Conservation (phyloP, 2,329 filamentous ascomycete genomes). For the Pleochaeta shiraiana region DNA sequence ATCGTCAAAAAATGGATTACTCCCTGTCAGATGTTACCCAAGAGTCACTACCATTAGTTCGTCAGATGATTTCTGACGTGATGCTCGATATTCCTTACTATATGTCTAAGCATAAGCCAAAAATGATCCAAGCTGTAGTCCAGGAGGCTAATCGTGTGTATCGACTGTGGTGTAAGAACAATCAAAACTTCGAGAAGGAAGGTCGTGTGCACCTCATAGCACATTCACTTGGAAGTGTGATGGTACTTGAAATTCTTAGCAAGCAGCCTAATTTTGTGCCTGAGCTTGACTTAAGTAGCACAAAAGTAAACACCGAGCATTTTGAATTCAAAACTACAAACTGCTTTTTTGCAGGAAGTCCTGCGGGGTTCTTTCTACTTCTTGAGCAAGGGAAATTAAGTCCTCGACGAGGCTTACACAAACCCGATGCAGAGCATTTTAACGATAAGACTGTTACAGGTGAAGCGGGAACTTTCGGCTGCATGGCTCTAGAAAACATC, state of each 20-base stretch:
- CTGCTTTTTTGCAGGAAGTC: conserved; percentile 75
- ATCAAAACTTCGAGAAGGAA: conserved; percentile 58
- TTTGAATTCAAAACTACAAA: conserved; percentile 90
- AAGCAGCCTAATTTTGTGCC: conserved; percentile 60
- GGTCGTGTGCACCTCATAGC: conserved; percentile 84
- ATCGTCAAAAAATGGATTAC: conserved; percentile 37
- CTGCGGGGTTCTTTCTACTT: conserved; percentile 78
- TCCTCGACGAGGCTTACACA: conserved; percentile 53
- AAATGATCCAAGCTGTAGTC: conserved; percentile 80
- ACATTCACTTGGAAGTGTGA: conserved; percentile 83
- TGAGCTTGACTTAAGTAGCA: conserved; percentile 22
- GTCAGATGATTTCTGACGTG: conserved; percentile 85
- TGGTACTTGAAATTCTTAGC: conserved; percentile 81
- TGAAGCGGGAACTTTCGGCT: conserved; percentile 64
- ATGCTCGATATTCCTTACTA: conserved; percentile 99
- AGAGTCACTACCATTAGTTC: conserved; percentile 72
- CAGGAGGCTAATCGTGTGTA: conserved; percentile 92
- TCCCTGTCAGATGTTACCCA: conserved; percentile 79
- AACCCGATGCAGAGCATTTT: conserved; percentile 50
- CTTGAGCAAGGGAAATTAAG: conserved; percentile 52
- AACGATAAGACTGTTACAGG: conserved; percentile 42
- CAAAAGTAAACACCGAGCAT: conserved; percentile 28
- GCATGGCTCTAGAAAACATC: conserved; percentile 82
- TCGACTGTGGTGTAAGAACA: conserved; percentile 82
- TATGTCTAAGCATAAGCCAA: conserved; percentile 84